A percentile compares a stretch with the other conserved stretches of the same genome.
Evolutionary conservation across 192 early-diverging fungal species (phyloP).

Genomic region (Coemansia sp.): DNA sequence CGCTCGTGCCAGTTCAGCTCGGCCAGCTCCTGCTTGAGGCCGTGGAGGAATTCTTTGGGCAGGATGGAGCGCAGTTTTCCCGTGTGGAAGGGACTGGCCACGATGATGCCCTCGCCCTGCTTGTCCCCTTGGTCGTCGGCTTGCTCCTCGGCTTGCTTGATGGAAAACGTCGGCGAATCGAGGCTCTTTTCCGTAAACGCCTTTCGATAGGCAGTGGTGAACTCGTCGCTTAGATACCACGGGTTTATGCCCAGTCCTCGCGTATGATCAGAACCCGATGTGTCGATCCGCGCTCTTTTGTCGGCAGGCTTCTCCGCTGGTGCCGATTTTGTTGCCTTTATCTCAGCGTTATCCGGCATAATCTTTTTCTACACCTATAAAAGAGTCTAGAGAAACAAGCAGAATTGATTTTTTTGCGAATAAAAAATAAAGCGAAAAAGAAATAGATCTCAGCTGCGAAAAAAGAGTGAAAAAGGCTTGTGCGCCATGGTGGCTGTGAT

Average conservation of each 20-base stretch:
- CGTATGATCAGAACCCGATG: not conserved
- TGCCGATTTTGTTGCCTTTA: not conserved
- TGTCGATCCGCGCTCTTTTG: slow-evolving; percentile 26
- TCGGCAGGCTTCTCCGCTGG: slow-evolving; percentile 5
- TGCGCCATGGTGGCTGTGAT: no score
- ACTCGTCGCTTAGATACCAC: slow-evolving; percentile 26
- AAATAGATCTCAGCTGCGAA: no score
- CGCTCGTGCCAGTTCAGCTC: slow-evolving; percentile 42
- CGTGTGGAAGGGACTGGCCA: slow-evolving; percentile 28
- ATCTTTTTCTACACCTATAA: no score
- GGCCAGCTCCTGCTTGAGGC: slow-evolving; percentile 20
- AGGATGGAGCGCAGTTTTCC: slow-evolving; percentile 27
- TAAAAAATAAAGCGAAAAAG: not conserved
- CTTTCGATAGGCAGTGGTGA: slow-evolving; percentile 12
- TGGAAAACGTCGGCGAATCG: not conserved
- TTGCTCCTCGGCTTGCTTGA: not conserved
- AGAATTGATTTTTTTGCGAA: not conserved
- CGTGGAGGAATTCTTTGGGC: slow-evolving; percentile 17
- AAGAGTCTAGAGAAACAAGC: no score
- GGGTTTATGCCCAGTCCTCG: slow-evolving; percentile 13
- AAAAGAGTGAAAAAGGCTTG: no score
- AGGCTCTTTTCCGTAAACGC: slow-evolving; percentile 20
- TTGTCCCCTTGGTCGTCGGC: no score
- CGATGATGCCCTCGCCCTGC: slow-evolving; percentile 18
- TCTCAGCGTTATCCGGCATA: slow-evolving; percentile 1